These are phyloP conservation scores for Chondrostereum purpureum DNA, from an alignment of 1,284 basidiomycete species.

Conservation along the genomic window DNA sequence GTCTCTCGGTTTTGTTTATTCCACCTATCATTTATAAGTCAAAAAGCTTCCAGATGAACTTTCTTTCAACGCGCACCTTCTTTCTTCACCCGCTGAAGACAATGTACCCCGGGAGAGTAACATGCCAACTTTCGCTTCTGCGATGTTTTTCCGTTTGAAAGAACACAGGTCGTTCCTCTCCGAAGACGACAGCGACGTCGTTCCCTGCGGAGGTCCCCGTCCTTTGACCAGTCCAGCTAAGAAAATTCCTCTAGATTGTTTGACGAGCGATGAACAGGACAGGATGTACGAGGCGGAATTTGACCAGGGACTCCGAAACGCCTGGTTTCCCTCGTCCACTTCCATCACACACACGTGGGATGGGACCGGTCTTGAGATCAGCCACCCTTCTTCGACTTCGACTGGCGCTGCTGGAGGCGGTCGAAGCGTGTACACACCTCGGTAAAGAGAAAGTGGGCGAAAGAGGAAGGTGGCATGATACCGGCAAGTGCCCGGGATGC, in stretches of 20 bases:
- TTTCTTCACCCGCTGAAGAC: neutral
- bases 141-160: constrained; percentile 47
- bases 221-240: neutral
- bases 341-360: constrained; percentile 5
- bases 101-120: constrained; percentile 11
- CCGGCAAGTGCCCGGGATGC: constrained; percentile 28
- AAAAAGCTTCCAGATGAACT: constrained; percentile 16
- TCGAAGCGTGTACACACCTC: neutral
- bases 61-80: neutral
- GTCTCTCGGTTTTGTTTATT: too few species aligned
- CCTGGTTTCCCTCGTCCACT: constrained; percentile 10
- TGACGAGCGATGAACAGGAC: neutral
- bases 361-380: constrained; percentile 5
- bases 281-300: constrained; percentile 3
- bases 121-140: constrained; percentile 31
- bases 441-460: neutral
- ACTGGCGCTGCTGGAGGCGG: too few species aligned
- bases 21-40: too few species aligned
- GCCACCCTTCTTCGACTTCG: constrained; percentile 1
- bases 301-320: constrained; percentile 12
- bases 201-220: constrained; percentile 15
- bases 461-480: constrained; percentile 25
- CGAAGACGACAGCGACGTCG: constrained; percentile 18
- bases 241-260: neutral
- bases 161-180: constrained; percentile 49